Conservation (phyloP, 1,284 basidiomycete species). For the Melampsora larici-populina region DNA sequence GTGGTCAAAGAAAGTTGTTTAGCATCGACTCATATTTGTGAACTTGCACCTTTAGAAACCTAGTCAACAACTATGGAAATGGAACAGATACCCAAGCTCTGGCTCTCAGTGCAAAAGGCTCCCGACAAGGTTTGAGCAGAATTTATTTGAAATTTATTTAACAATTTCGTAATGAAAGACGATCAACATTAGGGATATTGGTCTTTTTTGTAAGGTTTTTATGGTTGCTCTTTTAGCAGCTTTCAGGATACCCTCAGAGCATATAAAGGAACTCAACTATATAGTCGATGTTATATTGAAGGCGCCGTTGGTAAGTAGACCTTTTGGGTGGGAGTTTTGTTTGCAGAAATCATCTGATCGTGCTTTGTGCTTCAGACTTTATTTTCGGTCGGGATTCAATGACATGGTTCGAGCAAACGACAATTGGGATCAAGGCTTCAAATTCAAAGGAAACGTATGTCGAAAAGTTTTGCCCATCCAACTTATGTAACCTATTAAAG, state of each 20-base stretch:
- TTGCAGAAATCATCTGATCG: background rate
- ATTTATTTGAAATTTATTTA: too few relatives aligned
- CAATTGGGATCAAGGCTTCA: constrained; percentile 16
- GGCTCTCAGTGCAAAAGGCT: constrained; percentile 24
- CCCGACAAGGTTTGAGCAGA: constrained; percentile 13
- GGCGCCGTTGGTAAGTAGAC: constrained; percentile 24
- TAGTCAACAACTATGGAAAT: constrained; percentile 29
- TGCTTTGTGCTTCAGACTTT: constrained; percentile 9
- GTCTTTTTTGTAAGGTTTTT: constrained; percentile 6
- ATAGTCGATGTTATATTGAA: constrained; percentile 27
- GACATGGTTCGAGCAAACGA: constrained; percentile 26
- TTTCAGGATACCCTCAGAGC: constrained; percentile 38
- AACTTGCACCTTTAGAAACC: background rate
- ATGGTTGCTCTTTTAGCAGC: constrained; percentile 35
- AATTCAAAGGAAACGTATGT: background rate
- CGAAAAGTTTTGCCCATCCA: constrained; percentile 3
- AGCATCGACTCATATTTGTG: background rate
- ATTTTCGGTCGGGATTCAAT: constrained; percentile 20
- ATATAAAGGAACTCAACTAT: constrained; percentile 10
- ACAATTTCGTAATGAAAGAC: too few relatives aligned
- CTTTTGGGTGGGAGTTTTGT: too few relatives aligned
- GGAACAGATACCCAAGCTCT: constrained; percentile 42
- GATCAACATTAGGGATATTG: too few relatives aligned
- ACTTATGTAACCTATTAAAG: background rate
- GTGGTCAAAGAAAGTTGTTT: too few relatives aligned